phyloP scores from a whole-genome alignment of 768 basidiomycete species.

The Dioszegia hungarica region DNA sequence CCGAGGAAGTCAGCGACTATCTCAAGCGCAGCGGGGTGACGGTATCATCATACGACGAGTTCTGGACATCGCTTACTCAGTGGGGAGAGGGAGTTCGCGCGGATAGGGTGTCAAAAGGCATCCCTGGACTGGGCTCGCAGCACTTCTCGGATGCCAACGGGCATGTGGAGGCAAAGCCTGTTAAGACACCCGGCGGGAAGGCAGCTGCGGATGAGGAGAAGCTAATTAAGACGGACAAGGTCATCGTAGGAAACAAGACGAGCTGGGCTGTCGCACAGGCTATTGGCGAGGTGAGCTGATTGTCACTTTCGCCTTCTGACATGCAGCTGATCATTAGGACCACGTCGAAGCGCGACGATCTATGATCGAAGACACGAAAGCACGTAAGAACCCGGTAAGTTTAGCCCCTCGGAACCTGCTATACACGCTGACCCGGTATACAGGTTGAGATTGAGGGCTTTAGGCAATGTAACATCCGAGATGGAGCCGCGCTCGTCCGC shows the following conservation, averaged over 20 bases:
- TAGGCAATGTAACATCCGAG: slow-evolving; percentile 78
- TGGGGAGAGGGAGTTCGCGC: slow-evolving; percentile 36
- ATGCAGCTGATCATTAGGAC: slow-evolving; percentile 51
- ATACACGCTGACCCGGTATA: background rate
- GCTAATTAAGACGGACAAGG: slow-evolving; percentile 51
- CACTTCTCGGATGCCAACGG: too few relatives aligned
- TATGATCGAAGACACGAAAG: slow-evolving; percentile 62
- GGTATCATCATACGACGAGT: slow-evolving; percentile 64
- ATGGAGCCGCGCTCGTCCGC: slow-evolving; percentile 73
- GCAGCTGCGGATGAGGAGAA: slow-evolving; percentile 18
- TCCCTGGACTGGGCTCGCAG: slow-evolving; percentile 9
- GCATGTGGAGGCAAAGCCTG: slow-evolving; percentile 1
- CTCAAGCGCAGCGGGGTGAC: slow-evolving; percentile 59
- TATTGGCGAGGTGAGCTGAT: slow-evolving; percentile 59
- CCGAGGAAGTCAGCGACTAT: slow-evolving; percentile 54
- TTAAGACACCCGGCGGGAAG: too few relatives aligned
- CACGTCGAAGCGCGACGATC: slow-evolving; percentile 63
- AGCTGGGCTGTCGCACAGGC: slow-evolving; percentile 78
- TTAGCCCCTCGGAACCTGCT: background rate
- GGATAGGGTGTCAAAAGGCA: background rate
- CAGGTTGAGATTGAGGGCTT: slow-evolving; percentile 80
- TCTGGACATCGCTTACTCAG: slow-evolving; percentile 59
- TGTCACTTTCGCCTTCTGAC: background rate
- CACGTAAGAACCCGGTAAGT: slow-evolving; percentile 49
- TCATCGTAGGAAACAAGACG: slow-evolving; percentile 70